These are phyloP conservation scores for Macadamia integrifolia DNA, from an alignment of 164 flowering plant genomes.

Conservation along the genomic window DNA sequence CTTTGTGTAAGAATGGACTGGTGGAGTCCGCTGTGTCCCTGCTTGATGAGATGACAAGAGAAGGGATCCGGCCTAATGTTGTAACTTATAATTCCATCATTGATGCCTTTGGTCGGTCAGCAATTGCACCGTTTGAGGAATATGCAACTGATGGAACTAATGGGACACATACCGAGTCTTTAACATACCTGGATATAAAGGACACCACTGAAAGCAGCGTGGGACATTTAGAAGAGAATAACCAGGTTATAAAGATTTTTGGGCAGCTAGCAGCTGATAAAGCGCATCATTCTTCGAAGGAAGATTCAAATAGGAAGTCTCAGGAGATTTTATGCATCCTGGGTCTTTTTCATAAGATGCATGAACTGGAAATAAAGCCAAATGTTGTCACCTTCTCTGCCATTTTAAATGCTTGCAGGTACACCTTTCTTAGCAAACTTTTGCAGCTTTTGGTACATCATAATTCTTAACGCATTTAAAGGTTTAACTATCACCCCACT, in stretches of 20 bases:
- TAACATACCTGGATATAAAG: conserved; percentile 11
- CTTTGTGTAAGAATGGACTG: conserved; percentile 86
- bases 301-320: conserved; percentile 27
- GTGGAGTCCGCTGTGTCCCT: conserved; percentile 70
- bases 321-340: conserved; percentile 65
- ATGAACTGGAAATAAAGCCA: conserved; percentile 81
- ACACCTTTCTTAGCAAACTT: conserved; percentile 6
- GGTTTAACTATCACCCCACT: not conserved
- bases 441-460: not conserved
- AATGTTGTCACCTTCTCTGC: conserved; percentile 99
- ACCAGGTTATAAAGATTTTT: conserved; percentile 50
- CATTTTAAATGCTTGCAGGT: conserved; percentile 99
- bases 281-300: conserved; percentile 23
- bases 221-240: conserved; percentile 26
- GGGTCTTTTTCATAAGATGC: conserved; percentile 84
- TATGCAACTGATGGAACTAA: conserved; percentile 16
- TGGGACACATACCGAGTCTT: conserved; percentile 20
- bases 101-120: conserved; percentile 80
- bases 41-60: conserved; percentile 88
- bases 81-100: conserved; percentile 95
- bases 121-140: conserved; percentile 21
- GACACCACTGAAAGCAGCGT: conserved; percentile 12
- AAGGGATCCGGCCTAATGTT: conserved; percentile 89
- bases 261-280: conserved; percentile 57
- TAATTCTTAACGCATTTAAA: not conserved